These are phyloP conservation scores for Bretschneidera sinensis DNA, from an alignment of 345 rosid genomes.

Conservation along the genomic window DNA sequence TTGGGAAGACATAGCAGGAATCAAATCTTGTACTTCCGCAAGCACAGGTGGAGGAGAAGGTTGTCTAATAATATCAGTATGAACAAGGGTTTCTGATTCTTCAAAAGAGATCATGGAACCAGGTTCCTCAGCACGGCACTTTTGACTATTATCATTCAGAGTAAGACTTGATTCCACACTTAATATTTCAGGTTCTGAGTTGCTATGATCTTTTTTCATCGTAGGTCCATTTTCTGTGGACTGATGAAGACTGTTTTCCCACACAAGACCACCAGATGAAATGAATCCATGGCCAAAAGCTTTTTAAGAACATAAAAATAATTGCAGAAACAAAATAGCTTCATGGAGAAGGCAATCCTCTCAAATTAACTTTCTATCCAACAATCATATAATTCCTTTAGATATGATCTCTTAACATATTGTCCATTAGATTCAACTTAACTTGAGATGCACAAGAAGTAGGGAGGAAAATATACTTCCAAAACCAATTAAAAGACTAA, in stretches of 20 bases:
- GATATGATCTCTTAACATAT: constrained; percentile 6
- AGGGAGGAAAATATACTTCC: constrained; percentile 4
- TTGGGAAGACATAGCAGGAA: constrained; percentile 45
- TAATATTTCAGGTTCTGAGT: constrained; percentile 42
- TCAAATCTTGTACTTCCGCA: constrained; percentile 86
- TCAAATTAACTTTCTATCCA: not conserved
- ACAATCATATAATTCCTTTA: constrained; percentile 10
- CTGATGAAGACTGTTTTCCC: constrained; percentile 42
- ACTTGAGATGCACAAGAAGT: not conserved
- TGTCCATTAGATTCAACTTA: not conserved
- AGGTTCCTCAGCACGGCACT: constrained; percentile 46
- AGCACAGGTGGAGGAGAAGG: constrained; percentile 97
- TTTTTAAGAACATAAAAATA: not conserved
- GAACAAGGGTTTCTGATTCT: constrained; percentile 44
- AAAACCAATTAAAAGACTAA: constrained; percentile 27
- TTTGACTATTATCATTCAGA: constrained; percentile 30
- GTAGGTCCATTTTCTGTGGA: constrained; percentile 36
- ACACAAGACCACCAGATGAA: constrained; percentile 21
- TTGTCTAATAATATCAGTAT: constrained; percentile 53
- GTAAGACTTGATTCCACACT: constrained; percentile 26
- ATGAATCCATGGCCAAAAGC: constrained; percentile 12
- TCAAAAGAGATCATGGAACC: constrained; percentile 86
- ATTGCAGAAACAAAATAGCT: not conserved
- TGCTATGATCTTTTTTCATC: constrained; percentile 28
- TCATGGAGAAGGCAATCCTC: not conserved